Percentiles rank a stretch among this genome's conserved stretches.
These are phyloP conservation scores for Mallotus nudiflorus DNA, from an alignment of 345 rosid species.

Conservation along the genomic window DNA sequence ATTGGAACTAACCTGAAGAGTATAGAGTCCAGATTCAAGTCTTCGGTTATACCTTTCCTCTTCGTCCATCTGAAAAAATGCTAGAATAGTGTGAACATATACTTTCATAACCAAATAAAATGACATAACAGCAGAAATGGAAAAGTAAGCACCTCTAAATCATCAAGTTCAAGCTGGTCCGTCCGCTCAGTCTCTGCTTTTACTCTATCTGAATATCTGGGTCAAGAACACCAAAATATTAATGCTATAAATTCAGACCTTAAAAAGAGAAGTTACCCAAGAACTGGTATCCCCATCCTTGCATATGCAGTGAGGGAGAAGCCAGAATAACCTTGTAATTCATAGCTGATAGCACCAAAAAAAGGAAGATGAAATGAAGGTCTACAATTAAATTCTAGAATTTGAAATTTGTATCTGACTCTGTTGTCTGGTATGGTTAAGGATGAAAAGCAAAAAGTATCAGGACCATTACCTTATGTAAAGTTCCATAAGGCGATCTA, in stretches of 20 bases:
- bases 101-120: constrained; percentile 16
- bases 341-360: too few species aligned
- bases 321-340: not conserved
- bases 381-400: not conserved
- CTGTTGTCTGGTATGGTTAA: not conserved
- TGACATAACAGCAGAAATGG: constrained; percentile 1
- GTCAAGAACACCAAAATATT: constrained; percentile 12
- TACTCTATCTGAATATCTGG: constrained; percentile 83
- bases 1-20: constrained; percentile 72
- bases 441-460: constrained; percentile 9
- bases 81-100: constrained; percentile 8
- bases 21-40: constrained; percentile 92
- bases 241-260: not conserved
- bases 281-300: not conserved
- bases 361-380: not conserved
- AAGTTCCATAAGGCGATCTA: constrained; percentile 94
- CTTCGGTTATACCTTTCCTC: constrained; percentile 79
- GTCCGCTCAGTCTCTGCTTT: constrained; percentile 69
- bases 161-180: constrained; percentile 77
- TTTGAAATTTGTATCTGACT: not conserved
- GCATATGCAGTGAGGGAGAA: not conserved
- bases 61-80: constrained; percentile 73
- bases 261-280: not conserved
- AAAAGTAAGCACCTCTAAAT: constrained; percentile 63
- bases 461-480: constrained; percentile 56